Conservation (phyloP, 352 stramenopile species). For the Pythium rishiriense region DNA sequence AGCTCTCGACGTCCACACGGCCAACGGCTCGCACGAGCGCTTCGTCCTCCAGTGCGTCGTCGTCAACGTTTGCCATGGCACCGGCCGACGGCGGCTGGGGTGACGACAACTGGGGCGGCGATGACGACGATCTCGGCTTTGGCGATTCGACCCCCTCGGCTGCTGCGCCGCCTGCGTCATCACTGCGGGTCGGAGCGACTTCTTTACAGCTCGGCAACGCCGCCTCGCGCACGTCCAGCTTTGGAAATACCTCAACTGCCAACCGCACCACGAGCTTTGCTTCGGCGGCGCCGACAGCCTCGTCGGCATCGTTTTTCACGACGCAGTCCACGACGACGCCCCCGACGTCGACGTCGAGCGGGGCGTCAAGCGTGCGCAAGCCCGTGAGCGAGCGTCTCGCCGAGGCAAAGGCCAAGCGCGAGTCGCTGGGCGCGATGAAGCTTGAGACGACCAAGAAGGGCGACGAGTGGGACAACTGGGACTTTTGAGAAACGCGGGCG, state of each 20-base stretch:
- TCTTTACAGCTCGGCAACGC: conserved; percentile 12
- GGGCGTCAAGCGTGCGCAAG: conserved; percentile 31
- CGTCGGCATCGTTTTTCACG: neutral
- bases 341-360: neutral
- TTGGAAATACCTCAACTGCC: conserved; percentile 13
- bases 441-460: conserved; percentile 44
- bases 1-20: conserved; percentile 47
- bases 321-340: neutral
- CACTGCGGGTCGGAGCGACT: neutral
- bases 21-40: conserved; percentile 3
- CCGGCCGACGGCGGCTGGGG: conserved; percentile 44
- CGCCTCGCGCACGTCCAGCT: conserved; percentile 16
- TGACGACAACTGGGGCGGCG: conserved; percentile 68
- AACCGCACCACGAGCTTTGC: conserved; percentile 23
- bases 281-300: neutral
- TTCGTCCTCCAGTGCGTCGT: conserved; percentile 5
- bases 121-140: conserved; percentile 21
- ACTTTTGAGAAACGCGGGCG: too few species aligned
- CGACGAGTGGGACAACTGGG: conserved; percentile 82
- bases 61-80: conserved; percentile 35
- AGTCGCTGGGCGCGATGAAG: conserved; percentile 60
- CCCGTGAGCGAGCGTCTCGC: conserved; percentile 51
- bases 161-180: neutral
- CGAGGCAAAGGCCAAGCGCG: conserved; percentile 60
- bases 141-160: neutral